Conservation (phyloP, 192 early-diverging fungal species). For the Paraglomus brasilianum region DNA sequence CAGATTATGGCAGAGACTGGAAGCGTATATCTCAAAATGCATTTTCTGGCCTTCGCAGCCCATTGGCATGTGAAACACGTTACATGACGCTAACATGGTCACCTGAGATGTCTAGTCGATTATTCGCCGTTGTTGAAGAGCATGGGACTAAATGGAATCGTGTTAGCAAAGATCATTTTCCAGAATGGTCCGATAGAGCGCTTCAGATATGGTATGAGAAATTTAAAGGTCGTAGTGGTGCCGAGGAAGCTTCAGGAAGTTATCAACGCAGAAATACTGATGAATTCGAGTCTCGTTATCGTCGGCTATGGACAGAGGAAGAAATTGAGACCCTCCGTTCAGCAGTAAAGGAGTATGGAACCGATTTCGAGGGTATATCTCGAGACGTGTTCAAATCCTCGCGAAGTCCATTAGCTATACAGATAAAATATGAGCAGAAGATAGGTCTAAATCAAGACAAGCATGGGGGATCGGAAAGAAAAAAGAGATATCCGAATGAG, state of each 20-base stretch:
- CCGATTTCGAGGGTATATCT: neutral
- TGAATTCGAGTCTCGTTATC: neutral
- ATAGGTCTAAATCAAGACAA: too few species aligned
- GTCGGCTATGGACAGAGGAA: neutral
- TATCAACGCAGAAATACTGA: neutral
- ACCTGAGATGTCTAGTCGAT: too few species aligned
- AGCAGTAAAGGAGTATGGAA: neutral
- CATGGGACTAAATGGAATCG: too few species aligned
- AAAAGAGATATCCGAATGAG: too few species aligned
- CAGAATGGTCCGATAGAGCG: neutral
- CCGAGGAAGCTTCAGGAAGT: too few species aligned
- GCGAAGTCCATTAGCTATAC: neutral
- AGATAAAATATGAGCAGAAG: neutral
- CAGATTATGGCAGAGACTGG: neutral
- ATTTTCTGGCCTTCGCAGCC: neutral
- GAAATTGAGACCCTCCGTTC: neutral
- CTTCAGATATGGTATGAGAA: neutral
- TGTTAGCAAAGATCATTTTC: too few species aligned
- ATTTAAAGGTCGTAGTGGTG: too few species aligned
- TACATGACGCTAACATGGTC: too few species aligned
- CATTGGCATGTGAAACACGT: neutral
- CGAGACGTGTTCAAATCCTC: neutral
- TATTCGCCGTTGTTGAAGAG: too few species aligned
- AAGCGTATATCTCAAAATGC: neutral
- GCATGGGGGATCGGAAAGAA: too few species aligned